Base-by-base conservation (phyloP, 345 rosid species). In the Citrus inodora region DNA sequence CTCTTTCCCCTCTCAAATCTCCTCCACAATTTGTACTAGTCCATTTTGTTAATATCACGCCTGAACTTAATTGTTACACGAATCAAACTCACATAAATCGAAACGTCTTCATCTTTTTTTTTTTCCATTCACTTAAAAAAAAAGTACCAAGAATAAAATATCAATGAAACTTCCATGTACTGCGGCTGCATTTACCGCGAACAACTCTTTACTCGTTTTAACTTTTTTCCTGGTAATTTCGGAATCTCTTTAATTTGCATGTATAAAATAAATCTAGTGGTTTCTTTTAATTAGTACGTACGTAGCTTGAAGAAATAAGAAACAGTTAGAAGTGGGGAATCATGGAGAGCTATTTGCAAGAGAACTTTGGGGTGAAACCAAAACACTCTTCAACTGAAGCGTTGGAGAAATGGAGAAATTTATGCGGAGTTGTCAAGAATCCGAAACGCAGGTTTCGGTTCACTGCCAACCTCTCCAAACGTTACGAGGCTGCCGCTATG, bases 401-500 rank as follows among this genome's bases (percentile, higher is more conserved):
- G 42, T 78, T 95, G 71, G 87, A 86, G 83, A 89, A 83, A 86
- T 93, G 98, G 98, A 85, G 98, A 63, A 86, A 87, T 14, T 73
- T 87, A 9, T 92, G 97, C 4, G 91, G 94, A 0, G 80, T 92
- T 8, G 98, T 95, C 46, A 95, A 95, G 88, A 95, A 95, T 74
- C 98, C 92, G 22, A 95, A 93, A 76, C 87, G 98, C 2, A 79
- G 98, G 37, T 93, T 93, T 80, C 98, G 98, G 3, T 92, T 90
- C 87, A 90, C 95, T 0, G 95, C 98, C 68, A 95, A 95, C 76
- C 92, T 95, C 78, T 83, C 95, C 83, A 95, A 95, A 85, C 93
- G 98, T 32, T 42, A 70, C 42, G 98, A 95, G 85, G 98, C 97
- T 42, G 98, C 94, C 35, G 95, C 90, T 5, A 95, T 95, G 98